Conservation (phyloP, 2,329 filamentous ascomycete genomes). For the Pseudogymnoascus sp. region DNA sequence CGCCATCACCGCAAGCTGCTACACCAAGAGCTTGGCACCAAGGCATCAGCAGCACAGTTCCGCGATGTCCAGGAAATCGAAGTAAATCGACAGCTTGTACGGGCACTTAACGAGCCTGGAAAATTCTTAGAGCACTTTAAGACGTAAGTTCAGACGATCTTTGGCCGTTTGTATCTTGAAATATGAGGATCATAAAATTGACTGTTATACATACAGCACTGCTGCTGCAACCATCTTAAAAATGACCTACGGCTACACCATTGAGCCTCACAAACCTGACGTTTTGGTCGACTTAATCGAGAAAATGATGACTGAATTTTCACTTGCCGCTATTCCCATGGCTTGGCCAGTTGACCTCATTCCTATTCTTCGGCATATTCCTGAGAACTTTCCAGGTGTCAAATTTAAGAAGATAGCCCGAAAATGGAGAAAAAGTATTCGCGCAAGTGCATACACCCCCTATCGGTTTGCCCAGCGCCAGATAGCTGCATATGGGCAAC, state of each 20-base stretch:
- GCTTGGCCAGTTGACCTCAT: constrained; percentile 13
- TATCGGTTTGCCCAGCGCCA: constrained; percentile 12
- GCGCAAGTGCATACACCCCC: constrained; percentile 9
- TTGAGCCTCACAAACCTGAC: constrained; percentile 12
- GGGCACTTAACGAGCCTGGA: constrained; percentile 14
- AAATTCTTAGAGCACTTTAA: constrained; percentile 18
- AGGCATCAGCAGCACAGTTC: constrained; percentile 18
- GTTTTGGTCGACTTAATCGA: constrained; percentile 11
- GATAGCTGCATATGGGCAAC: constrained; percentile 1
- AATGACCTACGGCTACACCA: constrained; percentile 13
- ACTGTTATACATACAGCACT: constrained; percentile 7
- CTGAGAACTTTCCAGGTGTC: constrained; percentile 13
- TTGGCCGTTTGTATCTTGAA: neutral
- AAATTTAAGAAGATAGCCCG: constrained; percentile 13
- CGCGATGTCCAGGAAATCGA: constrained; percentile 16
- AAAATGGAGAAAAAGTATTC: constrained; percentile 11
- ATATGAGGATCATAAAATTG: neutral
- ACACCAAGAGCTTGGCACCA: constrained; percentile 27
- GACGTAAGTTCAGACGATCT: constrained; percentile 13
- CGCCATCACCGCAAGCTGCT: constrained; percentile 22
- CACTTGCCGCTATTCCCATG: constrained; percentile 12
- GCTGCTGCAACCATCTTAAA: constrained; percentile 12
- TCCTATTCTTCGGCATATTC: constrained; percentile 11
- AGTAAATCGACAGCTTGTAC: constrained; percentile 15
- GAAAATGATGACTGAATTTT: constrained; percentile 15